These are phyloP conservation scores for Scedosporium boydii DNA, from an alignment of 2,329 filamentous ascomycete genomes.

Conservation along the genomic window DNA sequence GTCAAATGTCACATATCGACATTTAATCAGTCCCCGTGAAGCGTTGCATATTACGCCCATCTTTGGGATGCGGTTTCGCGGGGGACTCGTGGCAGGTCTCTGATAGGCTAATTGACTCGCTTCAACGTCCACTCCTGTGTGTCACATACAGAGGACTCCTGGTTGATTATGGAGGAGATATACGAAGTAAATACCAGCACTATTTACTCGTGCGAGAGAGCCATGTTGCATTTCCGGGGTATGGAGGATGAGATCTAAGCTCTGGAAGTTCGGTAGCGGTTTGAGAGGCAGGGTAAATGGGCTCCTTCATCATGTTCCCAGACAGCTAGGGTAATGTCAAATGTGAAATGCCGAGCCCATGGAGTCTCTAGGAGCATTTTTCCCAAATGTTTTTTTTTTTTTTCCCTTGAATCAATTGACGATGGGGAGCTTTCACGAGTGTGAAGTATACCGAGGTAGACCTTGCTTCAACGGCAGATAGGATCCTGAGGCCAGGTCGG, in stretches of 20 bases:
- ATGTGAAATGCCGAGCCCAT: too few species aligned
- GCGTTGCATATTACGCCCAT: not conserved
- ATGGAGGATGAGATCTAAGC: not conserved
- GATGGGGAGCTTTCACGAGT: too few species aligned
- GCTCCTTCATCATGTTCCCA: not conserved
- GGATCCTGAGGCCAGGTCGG: not conserved
- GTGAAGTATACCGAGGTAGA: too few species aligned
- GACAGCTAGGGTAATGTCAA: not conserved
- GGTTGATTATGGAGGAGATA: too few species aligned
- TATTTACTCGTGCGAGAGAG: too few species aligned
- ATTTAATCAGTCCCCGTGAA: not conserved
- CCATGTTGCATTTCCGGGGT: too few species aligned
- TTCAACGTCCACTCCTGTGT: not conserved
- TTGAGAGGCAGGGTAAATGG: not conserved
- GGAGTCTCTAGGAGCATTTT: too few species aligned
- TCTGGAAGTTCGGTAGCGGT: not conserved
- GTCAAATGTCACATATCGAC: not conserved
- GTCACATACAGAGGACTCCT: not conserved
- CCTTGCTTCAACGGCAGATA: not conserved
- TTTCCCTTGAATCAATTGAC: too few species aligned
- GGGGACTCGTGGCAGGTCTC: not conserved
- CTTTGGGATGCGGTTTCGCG: not conserved
- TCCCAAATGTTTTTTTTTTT: too few species aligned
- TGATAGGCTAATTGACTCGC: slow-evolving; percentile 1
- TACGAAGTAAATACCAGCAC: not conserved